phyloP scores from a whole-genome alignment of 768 basidiomycete species.

The Podaxis mareebaensis region DNA sequence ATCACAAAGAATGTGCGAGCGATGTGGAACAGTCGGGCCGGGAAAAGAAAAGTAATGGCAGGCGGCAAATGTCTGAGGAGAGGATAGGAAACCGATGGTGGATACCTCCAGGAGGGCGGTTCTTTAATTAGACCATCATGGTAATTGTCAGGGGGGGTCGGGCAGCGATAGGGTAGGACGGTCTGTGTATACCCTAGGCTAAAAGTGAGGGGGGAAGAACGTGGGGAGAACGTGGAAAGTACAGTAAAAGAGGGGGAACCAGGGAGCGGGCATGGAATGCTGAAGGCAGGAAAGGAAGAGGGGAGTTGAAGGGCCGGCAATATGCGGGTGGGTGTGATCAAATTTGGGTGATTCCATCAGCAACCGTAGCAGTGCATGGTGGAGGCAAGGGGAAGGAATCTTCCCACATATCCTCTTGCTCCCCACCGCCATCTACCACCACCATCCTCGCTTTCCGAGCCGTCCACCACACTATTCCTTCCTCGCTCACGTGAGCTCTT shows the following conservation, averaged over 20 bases:
- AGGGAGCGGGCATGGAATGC: not conserved
- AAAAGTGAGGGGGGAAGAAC: not conserved
- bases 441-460: not conserved
- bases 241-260: not conserved
- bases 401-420: conserved; percentile 25
- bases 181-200: not conserved
- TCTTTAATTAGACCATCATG: not conserved
- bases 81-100: not conserved
- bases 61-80: not conserved
- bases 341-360: conserved; percentile 22
- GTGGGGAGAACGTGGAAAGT: not conserved
- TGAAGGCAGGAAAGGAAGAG: not conserved
- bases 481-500: conserved; percentile 17
- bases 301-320: conserved; percentile 20
- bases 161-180: not conserved
- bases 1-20: not conserved
- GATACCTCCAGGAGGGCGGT: not conserved
- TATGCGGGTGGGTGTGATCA: conserved; percentile 18
- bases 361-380: conserved; percentile 10
- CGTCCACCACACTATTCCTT: not conserved
- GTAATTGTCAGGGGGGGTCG: not conserved
- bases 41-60: not conserved
- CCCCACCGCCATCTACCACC: conserved; percentile 18
- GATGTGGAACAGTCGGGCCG: not conserved
- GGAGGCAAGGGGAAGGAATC: conserved; percentile 1